phyloP scores from a whole-genome alignment of 2,329 filamentous ascomycete species.

The Rhytidhysteron rufulum region DNA sequence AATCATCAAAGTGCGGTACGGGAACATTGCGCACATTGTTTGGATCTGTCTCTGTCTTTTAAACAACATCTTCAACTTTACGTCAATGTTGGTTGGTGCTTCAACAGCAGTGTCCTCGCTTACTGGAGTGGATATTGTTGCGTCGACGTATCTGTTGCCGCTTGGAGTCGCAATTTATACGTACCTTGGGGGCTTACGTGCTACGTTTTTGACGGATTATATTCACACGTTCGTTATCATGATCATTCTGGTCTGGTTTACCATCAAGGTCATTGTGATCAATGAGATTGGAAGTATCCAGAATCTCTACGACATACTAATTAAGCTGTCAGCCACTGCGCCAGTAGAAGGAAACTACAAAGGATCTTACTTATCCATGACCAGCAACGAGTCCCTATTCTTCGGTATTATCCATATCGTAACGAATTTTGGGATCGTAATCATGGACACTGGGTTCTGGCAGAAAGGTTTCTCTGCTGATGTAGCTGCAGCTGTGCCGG shows the following conservation, averaged over 20 bases:
- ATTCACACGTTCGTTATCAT: neutral
- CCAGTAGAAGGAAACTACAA: constrained; percentile 1
- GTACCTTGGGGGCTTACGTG: neutral
- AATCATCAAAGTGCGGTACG: neutral
- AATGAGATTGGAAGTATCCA: neutral
- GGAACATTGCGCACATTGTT: neutral
- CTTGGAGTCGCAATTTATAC: neutral
- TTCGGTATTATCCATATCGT: neutral
- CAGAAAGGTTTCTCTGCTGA: neutral
- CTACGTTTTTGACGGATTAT: neutral
- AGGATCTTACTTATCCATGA: constrained; percentile 2
- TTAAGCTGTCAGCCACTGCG: neutral
- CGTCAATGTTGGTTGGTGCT: constrained; percentile 1
- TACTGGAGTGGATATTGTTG: neutral
- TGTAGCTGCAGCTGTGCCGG: neutral
- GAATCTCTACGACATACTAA: neutral
- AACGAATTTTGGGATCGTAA: neutral
- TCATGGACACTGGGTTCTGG: neutral
- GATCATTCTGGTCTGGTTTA: neutral
- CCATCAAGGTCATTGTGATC: neutral
- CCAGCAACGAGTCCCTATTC: neutral
- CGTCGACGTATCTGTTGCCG: neutral
- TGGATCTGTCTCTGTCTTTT: neutral
- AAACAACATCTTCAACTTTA: constrained; percentile 2
- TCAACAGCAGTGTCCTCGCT: neutral